Evolutionary conservation across 2,329 filamentous ascomycete species (phyloP).

Genomic region (Microascus cirrosus): DNA sequence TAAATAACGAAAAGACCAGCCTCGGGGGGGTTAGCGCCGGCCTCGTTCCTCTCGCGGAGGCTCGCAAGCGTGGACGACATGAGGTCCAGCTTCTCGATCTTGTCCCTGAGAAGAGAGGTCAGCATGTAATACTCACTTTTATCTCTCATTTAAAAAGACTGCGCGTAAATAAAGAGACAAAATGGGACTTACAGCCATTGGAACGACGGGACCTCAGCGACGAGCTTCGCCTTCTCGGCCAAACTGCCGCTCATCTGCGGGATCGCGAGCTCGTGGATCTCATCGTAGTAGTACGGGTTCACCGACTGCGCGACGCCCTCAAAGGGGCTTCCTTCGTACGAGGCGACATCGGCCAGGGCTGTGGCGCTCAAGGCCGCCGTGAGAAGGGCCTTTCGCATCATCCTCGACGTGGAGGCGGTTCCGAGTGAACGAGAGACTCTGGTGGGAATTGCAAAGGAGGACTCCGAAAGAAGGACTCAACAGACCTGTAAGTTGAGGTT

Average conservation of each 20-base stretch:
- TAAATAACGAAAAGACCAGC: constrained; percentile 43
- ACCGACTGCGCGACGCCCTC: constrained; percentile 36
- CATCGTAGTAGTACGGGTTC: constrained; percentile 43
- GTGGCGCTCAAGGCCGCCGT: constrained; percentile 1
- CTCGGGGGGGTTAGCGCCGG: constrained; percentile 21
- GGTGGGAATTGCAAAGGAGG: neutral
- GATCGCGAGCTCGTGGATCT: constrained; percentile 44
- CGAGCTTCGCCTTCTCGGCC: constrained; percentile 37
- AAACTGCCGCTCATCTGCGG: constrained; percentile 47
- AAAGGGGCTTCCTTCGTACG: constrained; percentile 40
- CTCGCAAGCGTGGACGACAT: constrained; percentile 27
- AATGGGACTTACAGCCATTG: constrained; percentile 24
- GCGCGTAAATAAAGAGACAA: neutral
- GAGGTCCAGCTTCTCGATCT: constrained; percentile 33
- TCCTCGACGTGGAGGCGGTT: neutral
- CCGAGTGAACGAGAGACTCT: neutral
- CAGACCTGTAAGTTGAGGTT: neutral
- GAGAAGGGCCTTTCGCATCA: constrained; percentile 3
- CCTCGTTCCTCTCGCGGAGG: constrained; percentile 24
- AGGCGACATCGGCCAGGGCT: constrained; percentile 17
- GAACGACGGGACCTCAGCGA: constrained; percentile 40
- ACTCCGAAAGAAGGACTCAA: neutral
- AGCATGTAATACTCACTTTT: neutral
- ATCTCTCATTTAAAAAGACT: neutral
- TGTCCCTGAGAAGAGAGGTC: constrained; percentile 25